Base-by-base conservation (phyloP, 371 early-diverging fungal species). In the Catenaria anguillulae region DNA sequence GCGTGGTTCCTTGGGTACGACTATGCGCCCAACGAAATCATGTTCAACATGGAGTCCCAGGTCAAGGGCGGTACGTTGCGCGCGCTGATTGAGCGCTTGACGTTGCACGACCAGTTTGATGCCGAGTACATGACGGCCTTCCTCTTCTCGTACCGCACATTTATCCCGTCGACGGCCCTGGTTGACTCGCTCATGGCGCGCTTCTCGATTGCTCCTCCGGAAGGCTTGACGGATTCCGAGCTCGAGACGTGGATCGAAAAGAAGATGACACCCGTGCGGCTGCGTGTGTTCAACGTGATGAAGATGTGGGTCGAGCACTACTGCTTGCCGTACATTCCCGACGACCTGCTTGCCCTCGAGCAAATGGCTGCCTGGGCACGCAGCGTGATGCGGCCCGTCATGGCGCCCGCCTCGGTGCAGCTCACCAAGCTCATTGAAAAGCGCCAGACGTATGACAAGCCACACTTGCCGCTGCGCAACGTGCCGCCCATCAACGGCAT, bases 261-360 rank as follows among this genome's bases (percentile, higher is more conserved):
- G 68, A 93, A 94, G 68, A 75, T 85, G 54, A 87, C 80, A 45
- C 87, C 91, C 0, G 82, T 92, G 37, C 86, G 92, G 15, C 71
- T 93, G 60, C 79, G 88, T n/a, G 93, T 96, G 3, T 87, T 84
- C 70, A 92, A 91, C 68, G 82, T 92, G 13, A 83, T 92, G 68
- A 91, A 92, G 65, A 78, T 80, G 13, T 96, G 97, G 97, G 74
- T 96, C 10, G 93, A 93, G 64, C 75, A 76, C 55, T 85, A 85
- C 68, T 92, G 62, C n/a, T 31, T 65, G n/a, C 40, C 60, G 19
- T 34, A 48, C 62, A 75, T 33, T 67, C 58, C 69, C 6, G 77
- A 74, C 24, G 76, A 82, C 61, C 70, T 72, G 8, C 64, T 67
- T 33, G 79, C 83, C 13, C 71, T 92, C 33, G 81, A 85, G 52